Percentiles rank a stretch among this genome's conserved stretches.
These are phyloP conservation scores for Lizanozyma gosingica DNA, from an alignment of 1,139 yeast species.

Conservation along the genomic window DNA sequence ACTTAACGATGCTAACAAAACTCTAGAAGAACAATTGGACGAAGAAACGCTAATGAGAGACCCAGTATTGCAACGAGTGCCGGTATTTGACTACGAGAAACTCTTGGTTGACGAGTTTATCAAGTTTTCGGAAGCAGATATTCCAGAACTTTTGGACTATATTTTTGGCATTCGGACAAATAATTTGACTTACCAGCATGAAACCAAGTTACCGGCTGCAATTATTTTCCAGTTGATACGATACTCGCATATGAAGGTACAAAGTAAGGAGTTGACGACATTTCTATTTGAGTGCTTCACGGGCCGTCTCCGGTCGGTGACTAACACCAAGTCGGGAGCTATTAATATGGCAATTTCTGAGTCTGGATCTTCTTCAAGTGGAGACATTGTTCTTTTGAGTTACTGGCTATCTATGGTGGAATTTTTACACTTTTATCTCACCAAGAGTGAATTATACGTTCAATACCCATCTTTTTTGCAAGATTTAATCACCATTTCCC, in stretches of 20 bases:
- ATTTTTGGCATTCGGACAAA: conserved; percentile 35
- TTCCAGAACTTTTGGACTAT: conserved; percentile 50
- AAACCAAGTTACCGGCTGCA: conserved; percentile 60
- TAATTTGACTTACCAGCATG: conserved; percentile 32
- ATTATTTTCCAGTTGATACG: conserved; percentile 58
- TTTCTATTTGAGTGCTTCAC: conserved; percentile 53
- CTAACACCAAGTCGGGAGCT: conserved; percentile 53
- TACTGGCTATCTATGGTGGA: conserved; percentile 68
- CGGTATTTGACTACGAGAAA: conserved; percentile 39
- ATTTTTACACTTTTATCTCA: conserved; percentile 55
- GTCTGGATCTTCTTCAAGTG: conserved; percentile 26
- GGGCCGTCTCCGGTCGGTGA: conserved; percentile 51
- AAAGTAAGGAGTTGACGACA: conserved; percentile 45
- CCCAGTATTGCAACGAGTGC: conserved; percentile 18
- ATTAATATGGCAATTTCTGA: conserved; percentile 37
- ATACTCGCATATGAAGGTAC: conserved; percentile 49
- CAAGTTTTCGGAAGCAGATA: conserved; percentile 58
- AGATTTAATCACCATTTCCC: conserved; percentile 48
- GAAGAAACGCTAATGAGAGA: conserved; percentile 23
- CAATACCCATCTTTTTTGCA: conserved; percentile 51
- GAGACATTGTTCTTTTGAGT: conserved; percentile 62
- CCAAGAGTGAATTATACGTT: conserved; percentile 46
- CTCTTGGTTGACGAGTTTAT: conserved; percentile 40
- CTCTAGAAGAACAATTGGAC: conserved; percentile 9
- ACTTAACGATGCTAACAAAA: neutral